phyloP scores from a whole-genome alignment of 164 flowering plant species.

The Piper betle region DNA sequence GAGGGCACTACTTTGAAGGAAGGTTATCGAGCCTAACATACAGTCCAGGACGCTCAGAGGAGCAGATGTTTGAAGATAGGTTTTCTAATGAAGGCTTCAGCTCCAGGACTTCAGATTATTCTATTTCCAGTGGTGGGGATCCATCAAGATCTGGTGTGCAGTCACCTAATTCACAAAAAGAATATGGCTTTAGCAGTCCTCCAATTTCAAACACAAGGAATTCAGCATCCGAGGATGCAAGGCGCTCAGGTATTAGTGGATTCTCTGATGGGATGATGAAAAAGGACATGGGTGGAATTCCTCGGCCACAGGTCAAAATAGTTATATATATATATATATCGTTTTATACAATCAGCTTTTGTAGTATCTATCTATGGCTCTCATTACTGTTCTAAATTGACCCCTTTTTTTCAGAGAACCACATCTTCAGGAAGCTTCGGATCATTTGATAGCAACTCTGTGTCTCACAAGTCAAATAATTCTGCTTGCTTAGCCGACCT shows the following conservation, averaged over 20 bases:
- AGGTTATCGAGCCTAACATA: conserved; percentile 50
- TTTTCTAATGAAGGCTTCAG: conserved; percentile 71
- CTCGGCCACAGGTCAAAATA: conserved; percentile 34
- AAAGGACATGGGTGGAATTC: conserved; percentile 21
- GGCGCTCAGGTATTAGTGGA: conserved; percentile 11
- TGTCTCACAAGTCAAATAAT: conserved; percentile 35
- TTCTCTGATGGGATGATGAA: conserved; percentile 20
- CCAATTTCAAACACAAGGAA: conserved; percentile 25
- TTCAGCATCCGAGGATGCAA: conserved; percentile 23
- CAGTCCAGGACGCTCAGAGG: conserved; percentile 66
- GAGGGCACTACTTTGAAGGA: conserved; percentile 45
- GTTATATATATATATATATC: background rate
- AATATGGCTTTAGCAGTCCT: conserved; percentile 43
- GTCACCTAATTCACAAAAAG: conserved; percentile 62
- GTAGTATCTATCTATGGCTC: background rate
- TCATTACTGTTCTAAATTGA: background rate
- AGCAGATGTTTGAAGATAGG: conserved; percentile 44
- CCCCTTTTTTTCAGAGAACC: conserved; percentile 47
- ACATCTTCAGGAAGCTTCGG: conserved; percentile 50
- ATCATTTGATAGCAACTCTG: conserved; percentile 54
- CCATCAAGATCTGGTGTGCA: conserved; percentile 42
- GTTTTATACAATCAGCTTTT: no score
- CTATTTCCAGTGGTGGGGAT: conserved; percentile 64
- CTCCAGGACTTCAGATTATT: conserved; percentile 53
- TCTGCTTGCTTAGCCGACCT: conserved; percentile 26